Conservation (phyloP, 2,329 filamentous ascomycete species). For the Malbranchea zuffiana region DNA sequence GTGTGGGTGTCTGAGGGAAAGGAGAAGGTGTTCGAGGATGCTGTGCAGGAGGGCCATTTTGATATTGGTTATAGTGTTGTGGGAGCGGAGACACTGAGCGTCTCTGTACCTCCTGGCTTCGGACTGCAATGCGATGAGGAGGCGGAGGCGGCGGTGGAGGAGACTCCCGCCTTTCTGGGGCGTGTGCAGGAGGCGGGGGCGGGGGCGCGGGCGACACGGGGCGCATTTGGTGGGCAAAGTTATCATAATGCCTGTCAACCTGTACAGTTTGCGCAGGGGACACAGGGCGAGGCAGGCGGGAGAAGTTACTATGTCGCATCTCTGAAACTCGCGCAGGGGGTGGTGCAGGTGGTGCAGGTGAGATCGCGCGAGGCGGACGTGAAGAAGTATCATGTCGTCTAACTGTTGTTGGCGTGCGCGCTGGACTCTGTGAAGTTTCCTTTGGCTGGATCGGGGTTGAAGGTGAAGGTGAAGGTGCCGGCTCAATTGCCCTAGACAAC, state of each 20-base stretch:
- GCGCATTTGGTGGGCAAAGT: no score
- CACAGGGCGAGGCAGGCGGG: no score
- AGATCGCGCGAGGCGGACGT: slow-evolving; percentile 7
- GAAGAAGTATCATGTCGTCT: slow-evolving; percentile 4
- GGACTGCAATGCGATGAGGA: slow-evolving; percentile 54
- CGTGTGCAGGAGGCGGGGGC: not conserved
- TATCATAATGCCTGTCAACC: no score
- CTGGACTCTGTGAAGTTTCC: slow-evolving; percentile 2
- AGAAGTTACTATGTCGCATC: no score
- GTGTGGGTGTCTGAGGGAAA: slow-evolving; percentile 48
- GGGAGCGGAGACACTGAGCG: slow-evolving; percentile 21
- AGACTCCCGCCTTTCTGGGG: slow-evolving; percentile 41
- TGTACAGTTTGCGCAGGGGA: no score
- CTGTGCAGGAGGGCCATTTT: slow-evolving; percentile 23
- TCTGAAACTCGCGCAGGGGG: not conserved
- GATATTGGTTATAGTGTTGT: slow-evolving; percentile 20
- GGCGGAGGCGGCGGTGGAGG: slow-evolving; percentile 78
- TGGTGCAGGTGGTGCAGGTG: slow-evolving; percentile 4
- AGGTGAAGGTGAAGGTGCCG: slow-evolving; percentile 8
- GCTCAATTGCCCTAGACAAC: slow-evolving; percentile 28
- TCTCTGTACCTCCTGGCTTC: slow-evolving; percentile 23
- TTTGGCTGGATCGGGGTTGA: slow-evolving; percentile 12
- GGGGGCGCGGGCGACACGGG: not conserved
- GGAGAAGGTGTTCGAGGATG: slow-evolving; percentile 41
- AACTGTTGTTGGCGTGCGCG: slow-evolving; percentile 6